Conservation (phyloP, 1,139 yeast genomes). For the Sugiyamaella paludigena region DNA sequence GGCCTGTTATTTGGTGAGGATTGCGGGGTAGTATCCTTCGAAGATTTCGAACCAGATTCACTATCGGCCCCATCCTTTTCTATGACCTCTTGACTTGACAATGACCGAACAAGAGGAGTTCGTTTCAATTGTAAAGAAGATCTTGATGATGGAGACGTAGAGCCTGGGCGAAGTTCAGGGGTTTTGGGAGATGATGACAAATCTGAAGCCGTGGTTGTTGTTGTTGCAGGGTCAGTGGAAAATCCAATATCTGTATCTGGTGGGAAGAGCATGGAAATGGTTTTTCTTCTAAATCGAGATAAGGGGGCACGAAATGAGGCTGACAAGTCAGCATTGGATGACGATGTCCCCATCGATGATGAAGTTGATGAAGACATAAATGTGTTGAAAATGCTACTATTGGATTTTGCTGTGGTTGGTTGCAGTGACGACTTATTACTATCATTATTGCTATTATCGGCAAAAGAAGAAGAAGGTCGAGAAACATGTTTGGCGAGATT, state of each 20-base stretch:
- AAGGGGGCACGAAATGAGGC: no score
- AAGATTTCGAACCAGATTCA: conserved; percentile 3
- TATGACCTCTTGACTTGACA: conserved; percentile 15
- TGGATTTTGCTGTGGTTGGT: no score
- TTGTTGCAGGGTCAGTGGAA: background rate
- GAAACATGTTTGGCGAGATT: no score
- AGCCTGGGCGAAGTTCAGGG: background rate
- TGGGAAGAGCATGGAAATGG: conserved; percentile 3
- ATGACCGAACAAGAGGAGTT: conserved; percentile 13
- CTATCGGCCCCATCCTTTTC: conserved; percentile 3
- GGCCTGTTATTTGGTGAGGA: conserved; percentile 19
- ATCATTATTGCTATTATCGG: no score
- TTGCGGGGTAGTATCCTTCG: conserved; percentile 1
- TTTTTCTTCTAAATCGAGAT: conserved; percentile 5
- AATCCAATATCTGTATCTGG: conserved; percentile 3
- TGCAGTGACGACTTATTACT: no score
- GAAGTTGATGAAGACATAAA: no score
- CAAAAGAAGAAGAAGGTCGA: no score
- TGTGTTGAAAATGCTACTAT: no score
- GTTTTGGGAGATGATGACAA: background rate
- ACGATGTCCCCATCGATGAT: no score
- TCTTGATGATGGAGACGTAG: background rate
- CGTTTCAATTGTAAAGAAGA: conserved; percentile 2
- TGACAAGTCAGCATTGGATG: no score
- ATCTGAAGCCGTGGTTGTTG: background rate